phyloP scores from a whole-genome alignment of 169 alveolate genomes.

The Plasmodium malariae region DNA sequence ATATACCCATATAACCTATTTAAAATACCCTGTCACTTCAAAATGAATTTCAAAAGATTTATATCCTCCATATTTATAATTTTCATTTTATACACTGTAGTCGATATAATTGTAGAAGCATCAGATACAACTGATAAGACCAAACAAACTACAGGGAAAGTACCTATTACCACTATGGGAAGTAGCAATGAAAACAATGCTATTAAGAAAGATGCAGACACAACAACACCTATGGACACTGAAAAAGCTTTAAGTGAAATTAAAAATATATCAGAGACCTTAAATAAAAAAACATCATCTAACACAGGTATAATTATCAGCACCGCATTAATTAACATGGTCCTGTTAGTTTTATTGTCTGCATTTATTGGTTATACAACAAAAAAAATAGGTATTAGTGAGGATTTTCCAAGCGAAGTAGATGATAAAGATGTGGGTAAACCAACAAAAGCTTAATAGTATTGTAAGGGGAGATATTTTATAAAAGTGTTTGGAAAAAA shows the following conservation, averaged over 20 bases:
- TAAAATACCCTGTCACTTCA: background rate
- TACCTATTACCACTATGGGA: background rate
- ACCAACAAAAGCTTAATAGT: no score
- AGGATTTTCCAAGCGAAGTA: background rate
- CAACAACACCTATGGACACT: constrained; percentile 7
- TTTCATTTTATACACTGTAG: background rate
- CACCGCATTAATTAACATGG: constrained; percentile 24
- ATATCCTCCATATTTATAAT: constrained; percentile 22
- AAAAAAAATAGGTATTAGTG: background rate
- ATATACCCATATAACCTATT: background rate
- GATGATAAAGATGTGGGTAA: background rate
- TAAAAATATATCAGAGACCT: background rate
- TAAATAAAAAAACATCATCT: constrained; percentile 24
- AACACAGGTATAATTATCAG: constrained; percentile 25
- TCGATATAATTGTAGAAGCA: background rate
- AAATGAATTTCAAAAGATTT: constrained; percentile 24
- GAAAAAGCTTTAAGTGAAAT: constrained; percentile 34
- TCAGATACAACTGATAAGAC: constrained; percentile 25
- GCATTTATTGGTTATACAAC: constrained; percentile 34
- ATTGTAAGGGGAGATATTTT: no score
- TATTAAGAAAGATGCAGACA: constrained; percentile 10
- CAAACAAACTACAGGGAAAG: constrained; percentile 19
- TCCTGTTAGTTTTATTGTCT: constrained; percentile 12
- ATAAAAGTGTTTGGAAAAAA: no score
- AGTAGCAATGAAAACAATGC: background rate